A percentile compares a stretch with the other conserved stretches of the same genome.
phyloP scores from a whole-genome alignment of 495 filamentous ascomycete genomes.

The Letharia columbiana region DNA sequence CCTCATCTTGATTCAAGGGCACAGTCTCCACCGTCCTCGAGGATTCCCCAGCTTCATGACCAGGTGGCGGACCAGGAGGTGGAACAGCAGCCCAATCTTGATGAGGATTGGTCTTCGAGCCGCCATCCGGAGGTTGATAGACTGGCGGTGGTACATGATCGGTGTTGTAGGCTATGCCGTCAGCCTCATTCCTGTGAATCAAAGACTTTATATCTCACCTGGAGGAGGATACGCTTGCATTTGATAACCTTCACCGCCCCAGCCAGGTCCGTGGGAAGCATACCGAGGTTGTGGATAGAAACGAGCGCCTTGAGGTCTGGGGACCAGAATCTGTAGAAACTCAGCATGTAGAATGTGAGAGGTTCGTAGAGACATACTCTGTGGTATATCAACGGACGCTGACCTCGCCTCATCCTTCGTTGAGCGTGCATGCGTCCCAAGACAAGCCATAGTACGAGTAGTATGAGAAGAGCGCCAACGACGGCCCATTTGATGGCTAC shows the following conservation, averaged over 20 bases:
- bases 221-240: conserved; percentile 51
- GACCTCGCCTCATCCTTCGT: conserved; percentile 51
- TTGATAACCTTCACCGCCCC: conserved; percentile 40
- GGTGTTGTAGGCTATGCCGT: conserved; percentile 32
- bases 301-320: conserved; percentile 42
- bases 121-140: conserved; percentile 47
- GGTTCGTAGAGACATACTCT: conserved; percentile 40
- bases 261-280: conserved; percentile 33
- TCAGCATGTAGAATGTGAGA: conserved; percentile 9
- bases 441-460: conserved; percentile 47
- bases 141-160: conserved; percentile 41
- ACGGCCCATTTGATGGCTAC: conserved; percentile 60
- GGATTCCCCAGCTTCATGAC: conserved; percentile 13
- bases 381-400: conserved; percentile 57
- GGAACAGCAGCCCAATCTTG: conserved; percentile 31
- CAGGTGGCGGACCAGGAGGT: conserved; percentile 21
- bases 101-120: conserved; percentile 48
- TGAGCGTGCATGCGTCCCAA: conserved; percentile 58
- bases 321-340: conserved; percentile 51
- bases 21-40: conserved; percentile 12
- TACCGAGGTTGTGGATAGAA: conserved; percentile 40
- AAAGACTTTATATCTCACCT: conserved; percentile 8
- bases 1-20: conserved; percentile 9
- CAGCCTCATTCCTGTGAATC: neutral
- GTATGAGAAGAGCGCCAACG: conserved; percentile 44